A percentile compares a stretch with the other conserved stretches of the same genome.
Evolutionary conservation across 1,284 basidiomycete genomes (phyloP).

Genomic region (Ustilago trichophora): DNA sequence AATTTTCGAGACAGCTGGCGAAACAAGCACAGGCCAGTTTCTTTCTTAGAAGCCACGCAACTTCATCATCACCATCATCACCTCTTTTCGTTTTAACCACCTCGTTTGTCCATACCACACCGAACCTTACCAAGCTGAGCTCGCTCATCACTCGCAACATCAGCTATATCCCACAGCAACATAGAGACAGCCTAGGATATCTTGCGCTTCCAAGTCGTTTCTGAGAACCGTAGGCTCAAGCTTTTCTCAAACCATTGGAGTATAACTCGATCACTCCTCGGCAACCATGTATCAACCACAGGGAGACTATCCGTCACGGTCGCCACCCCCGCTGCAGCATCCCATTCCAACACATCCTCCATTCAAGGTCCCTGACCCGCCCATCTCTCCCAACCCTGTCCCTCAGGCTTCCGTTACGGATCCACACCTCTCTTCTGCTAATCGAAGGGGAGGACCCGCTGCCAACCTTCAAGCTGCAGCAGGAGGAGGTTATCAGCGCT

Average conservation of each 20-base stretch:
- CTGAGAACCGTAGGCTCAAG: too few relatives aligned
- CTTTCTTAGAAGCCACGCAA: neutral
- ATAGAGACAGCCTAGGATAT: too few relatives aligned
- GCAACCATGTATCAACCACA: conserved; percentile 48
- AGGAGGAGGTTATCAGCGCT: conserved; percentile 43
- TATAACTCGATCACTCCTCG: too few relatives aligned
- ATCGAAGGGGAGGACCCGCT: conserved; percentile 26
- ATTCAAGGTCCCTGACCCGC: conserved; percentile 57
- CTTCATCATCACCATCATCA: neutral
- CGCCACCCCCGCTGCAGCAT: conserved; percentile 62
- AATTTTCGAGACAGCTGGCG: conserved; percentile 5
- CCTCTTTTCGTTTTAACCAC: too few relatives aligned
- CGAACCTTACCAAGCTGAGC: too few relatives aligned
- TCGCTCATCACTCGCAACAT: too few relatives aligned
- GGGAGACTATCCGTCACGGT: conserved; percentile 36
- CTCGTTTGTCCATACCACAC: too few relatives aligned
- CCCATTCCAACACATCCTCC: conserved; percentile 65
- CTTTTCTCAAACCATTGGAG: too few relatives aligned
- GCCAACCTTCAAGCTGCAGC: conserved; percentile 29
- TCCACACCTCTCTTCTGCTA: conserved; percentile 38
- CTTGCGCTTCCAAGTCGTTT: too few relatives aligned
- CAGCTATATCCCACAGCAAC: too few relatives aligned
- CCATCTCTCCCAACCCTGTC: conserved; percentile 44
- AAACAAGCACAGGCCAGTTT: conserved; percentile 14
- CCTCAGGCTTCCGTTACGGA: conserved; percentile 30